phyloP scores from a whole-genome alignment of 2,329 filamentous ascomycete species.

The Ceratocystis harringtonii region DNA sequence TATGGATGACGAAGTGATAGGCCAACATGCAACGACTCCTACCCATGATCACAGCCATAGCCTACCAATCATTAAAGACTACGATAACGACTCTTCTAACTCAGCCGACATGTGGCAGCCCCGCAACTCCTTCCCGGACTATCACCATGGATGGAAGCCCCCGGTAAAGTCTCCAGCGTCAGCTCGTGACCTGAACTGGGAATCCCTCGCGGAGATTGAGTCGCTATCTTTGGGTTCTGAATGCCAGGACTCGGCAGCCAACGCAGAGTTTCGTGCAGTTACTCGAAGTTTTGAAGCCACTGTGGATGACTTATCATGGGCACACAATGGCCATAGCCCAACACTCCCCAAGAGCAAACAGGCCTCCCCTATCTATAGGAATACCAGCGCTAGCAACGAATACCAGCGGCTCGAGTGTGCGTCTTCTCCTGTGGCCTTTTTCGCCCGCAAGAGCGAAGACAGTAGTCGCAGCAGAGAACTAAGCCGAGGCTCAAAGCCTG shows the following conservation, averaged over 20 bases:
- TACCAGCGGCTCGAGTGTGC: slow-evolving; percentile 5
- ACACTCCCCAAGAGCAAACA: neutral
- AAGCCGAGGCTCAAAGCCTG: neutral
- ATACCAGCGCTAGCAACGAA: neutral
- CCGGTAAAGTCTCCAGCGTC: neutral
- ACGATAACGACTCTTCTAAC: neutral
- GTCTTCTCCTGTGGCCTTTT: slow-evolving; percentile 2
- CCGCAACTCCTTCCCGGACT: neutral
- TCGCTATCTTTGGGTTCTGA: neutral
- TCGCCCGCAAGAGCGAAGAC: slow-evolving; percentile 1
- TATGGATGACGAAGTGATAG: neutral
- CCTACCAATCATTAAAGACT: neutral
- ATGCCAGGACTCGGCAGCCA: neutral
- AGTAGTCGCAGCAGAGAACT: neutral
- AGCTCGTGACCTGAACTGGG: neutral
- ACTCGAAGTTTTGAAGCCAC: neutral
- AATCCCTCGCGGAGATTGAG: neutral
- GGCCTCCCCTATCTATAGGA: neutral
- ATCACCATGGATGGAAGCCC: neutral
- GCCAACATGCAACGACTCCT: neutral
- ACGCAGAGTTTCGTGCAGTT: neutral
- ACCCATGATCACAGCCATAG: neutral
- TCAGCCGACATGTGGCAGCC: neutral
- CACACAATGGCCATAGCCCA: neutral
- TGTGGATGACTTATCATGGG: neutral